phyloP scores from a whole-genome alignment of 768 basidiomycete species.

The Amanita molliuscula region DNA sequence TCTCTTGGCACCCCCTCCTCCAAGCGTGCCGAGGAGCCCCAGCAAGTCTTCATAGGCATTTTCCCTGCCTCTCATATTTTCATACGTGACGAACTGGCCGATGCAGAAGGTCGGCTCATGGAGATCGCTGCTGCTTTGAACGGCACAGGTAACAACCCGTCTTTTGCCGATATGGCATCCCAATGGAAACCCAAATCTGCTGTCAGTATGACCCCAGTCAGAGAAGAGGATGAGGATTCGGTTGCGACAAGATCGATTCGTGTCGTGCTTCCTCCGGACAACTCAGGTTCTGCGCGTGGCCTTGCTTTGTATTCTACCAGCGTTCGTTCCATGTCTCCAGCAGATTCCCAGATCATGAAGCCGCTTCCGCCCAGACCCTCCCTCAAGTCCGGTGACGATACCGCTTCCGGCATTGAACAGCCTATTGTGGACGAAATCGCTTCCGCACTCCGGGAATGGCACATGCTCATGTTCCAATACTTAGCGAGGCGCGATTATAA shows the following conservation, averaged over 20 bases:
- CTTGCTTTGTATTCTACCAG: constrained; percentile 67
- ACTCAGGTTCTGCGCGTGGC: constrained; percentile 61
- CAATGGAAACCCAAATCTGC: constrained; percentile 32
- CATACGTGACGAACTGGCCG: constrained; percentile 76
- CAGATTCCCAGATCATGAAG: constrained; percentile 55
- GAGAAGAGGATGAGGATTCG: constrained; percentile 53
- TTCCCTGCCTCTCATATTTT: constrained; percentile 87
- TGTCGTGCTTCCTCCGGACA: constrained; percentile 65
- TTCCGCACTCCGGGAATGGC: constrained; percentile 94
- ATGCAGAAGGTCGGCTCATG: constrained; percentile 78
- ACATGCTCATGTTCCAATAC: constrained; percentile 84
- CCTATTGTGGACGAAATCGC: constrained; percentile 97
- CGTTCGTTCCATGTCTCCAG: constrained; percentile 61
- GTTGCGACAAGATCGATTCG: constrained; percentile 53
- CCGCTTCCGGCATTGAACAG: constrained; percentile 68
- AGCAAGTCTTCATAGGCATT: constrained; percentile 89
- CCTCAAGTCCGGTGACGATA: constrained; percentile 93
- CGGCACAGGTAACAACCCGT: constrained; percentile 17
- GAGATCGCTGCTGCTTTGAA: constrained; percentile 57
- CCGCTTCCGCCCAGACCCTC: constrained; percentile 84
- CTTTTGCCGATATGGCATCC: constrained; percentile 19
- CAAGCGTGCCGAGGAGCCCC: constrained; percentile 60
- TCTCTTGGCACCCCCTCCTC: constrained; percentile 29
- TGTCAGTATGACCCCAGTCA: constrained; percentile 45
- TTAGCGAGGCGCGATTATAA: constrained; percentile 84